Evolutionary conservation across 345 rosid species (phyloP), one percentile per base, ranked within the genome.

Genomic region (Adansonia digitata): DNA sequence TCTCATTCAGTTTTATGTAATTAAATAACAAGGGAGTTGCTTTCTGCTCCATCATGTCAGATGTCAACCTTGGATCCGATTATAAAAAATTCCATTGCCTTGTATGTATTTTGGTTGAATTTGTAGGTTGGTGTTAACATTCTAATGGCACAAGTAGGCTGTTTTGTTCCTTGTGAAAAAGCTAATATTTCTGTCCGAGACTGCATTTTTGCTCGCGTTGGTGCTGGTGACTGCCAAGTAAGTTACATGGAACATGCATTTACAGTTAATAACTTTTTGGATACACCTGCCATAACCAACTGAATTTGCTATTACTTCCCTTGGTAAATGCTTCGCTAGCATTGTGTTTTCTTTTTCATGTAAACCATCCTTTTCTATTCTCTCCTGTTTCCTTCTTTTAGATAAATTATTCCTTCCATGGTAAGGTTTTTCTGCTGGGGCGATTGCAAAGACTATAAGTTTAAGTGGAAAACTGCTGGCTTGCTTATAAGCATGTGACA

Each of bases 191-290:
- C 99, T 71, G 81, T 93, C 63, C 91, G 99, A 67, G 99, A 95
- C 82, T 91, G 99, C 84, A 93, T 95, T 81, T 93, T 95, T 72
- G 96, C 99, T 37, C 98, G 97, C 74, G 97, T 95, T 76, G 99
- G 99, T 74, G 99, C 99, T 61, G 97, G 98, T 61, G 99, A 93
- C 75, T 93, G 99, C 85, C 99, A 95, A 84, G 99, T 95, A 82
- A 88, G 97, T 90, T 75, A 17, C 74, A 40, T 72, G 55, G 59
- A 48, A 56, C 69, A 37, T 74, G 13, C 55, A 40, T 48, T 57
- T 40, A 42, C 65, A 74, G 60, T 59, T 76, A n/a, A 10, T 35
- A 51, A 45, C 27, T 52, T 75, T 43, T 42, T 26, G 59, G 52
- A 65, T 65, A 13, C 64, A 46, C 64, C 69, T 71, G 4, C 22